Evolutionary conservation across 768 basidiomycete genomes (phyloP), one percentile per base, ranked within the genome.

Genomic region (Arthromyces matolae): DNA sequence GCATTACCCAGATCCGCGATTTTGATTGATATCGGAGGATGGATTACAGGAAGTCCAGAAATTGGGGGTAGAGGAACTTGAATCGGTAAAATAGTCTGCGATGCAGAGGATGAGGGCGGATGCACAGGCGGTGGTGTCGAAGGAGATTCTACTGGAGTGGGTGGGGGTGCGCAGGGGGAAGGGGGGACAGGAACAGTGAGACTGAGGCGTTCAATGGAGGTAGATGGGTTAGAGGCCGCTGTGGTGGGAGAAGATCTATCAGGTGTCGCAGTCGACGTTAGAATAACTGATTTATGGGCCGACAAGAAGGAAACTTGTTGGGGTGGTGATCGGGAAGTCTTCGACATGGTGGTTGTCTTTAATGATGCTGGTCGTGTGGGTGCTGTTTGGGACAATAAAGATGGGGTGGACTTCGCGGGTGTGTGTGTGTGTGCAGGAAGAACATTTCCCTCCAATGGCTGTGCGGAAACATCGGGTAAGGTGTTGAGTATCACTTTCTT

Each of bases 1-100:
- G 93, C 93, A 63, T 96, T 96, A 20, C 93, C 93, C 35, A 96
- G 71, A 70, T 96, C 93, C 24, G 93, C 93, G 52, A 96, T 93
- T 75, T 96, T 95, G 61, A 96, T 79, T 16, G 79, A 83, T 55
- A 96, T 83, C 3, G 79, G 78, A 14, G 73, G 76, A 10, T 16
- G 58, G 45, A 23, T 32, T 37, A 24, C 45, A 39, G 34, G 48
- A 23, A 46, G 62, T 43, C 47, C 28, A 33, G 29, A 5, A 34
- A 29, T 44, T n/a, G 59, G 64, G 45, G 50, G 56, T 50, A 59
- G 44, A 4, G 58, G 57, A 38, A 68, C 47, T 24, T 60, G 56
- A 9, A 59, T 58, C 13, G 59, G 50, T 25, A 50, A 39, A 41
- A 31, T 20, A 44, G 51, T n/a, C 23, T 36, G 50, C 39, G 33